These are phyloP conservation scores for Malassezia pachydermatis DNA, from an alignment of 1,284 basidiomycete species.

Conservation along the genomic window DNA sequence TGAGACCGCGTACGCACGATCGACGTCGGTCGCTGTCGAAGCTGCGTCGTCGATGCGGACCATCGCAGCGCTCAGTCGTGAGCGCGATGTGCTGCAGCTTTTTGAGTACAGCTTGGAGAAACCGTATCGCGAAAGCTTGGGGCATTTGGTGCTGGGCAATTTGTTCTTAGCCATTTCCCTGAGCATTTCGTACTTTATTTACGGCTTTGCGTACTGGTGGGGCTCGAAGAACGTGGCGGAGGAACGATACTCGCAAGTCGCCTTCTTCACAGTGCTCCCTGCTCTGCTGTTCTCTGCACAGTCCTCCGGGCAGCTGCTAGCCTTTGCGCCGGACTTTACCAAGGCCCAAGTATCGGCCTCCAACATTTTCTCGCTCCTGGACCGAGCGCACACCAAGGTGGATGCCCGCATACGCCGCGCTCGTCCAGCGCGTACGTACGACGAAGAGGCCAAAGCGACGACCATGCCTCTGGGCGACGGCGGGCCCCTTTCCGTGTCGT, in stretches of 20 bases:
- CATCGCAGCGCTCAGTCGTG: constrained; percentile 27
- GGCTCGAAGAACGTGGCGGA: constrained; percentile 35
- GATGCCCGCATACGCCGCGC: not conserved
- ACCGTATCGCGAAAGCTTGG: constrained; percentile 30
- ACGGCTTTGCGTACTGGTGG: constrained; percentile 42
- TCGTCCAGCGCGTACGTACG: not conserved
- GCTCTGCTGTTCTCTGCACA: constrained; percentile 39
- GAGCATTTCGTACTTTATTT: constrained; percentile 39
- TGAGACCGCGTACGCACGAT: constrained; percentile 32
- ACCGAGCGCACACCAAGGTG: constrained; percentile 3
- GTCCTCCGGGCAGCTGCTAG: constrained; percentile 35
- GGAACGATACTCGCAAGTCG: constrained; percentile 27
- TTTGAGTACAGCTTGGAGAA: constrained; percentile 22
- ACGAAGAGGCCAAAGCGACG: not conserved
- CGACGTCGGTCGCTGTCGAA: constrained; percentile 34
- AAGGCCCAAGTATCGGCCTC: constrained; percentile 35
- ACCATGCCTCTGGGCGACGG: not conserved
- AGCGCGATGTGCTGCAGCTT: constrained; percentile 30
- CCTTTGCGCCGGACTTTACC: constrained; percentile 36
- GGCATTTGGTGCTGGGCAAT: constrained; percentile 31
- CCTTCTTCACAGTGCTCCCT: constrained; percentile 38
- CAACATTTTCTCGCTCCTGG: constrained; percentile 31
- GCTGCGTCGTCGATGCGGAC: constrained; percentile 34
- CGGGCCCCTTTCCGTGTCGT: constrained; percentile 14
- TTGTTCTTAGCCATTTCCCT: constrained; percentile 30